Conservation (phyloP, 2,329 filamentous ascomycete species). For the Arthroderma uncinatum region DNA sequence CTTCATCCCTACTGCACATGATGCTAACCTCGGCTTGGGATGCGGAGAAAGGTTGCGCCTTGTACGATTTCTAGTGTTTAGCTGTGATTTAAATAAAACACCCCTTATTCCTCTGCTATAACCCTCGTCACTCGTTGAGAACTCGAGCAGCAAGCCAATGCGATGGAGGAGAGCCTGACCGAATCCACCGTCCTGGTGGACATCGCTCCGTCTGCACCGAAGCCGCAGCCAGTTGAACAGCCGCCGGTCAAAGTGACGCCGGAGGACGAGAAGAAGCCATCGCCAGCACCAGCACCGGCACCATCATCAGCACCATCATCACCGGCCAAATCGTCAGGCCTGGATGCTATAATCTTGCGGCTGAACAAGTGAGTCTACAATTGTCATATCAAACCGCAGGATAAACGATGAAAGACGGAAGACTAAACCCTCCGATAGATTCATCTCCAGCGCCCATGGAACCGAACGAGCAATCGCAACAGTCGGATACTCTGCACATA, state of each 20-base stretch:
- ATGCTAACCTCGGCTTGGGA: background rate
- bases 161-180: constrained; percentile 1
- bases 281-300: background rate
- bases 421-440: constrained; percentile 36
- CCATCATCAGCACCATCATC: background rate
- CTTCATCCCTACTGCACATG: too few relatives aligned
- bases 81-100: background rate
- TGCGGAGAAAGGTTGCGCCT: background rate
- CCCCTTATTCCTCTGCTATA: background rate
- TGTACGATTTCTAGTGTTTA: too few relatives aligned
- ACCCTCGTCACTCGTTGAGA: too few relatives aligned
- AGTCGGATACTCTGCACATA: constrained; percentile 55
- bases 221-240: background rate
- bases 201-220: background rate
- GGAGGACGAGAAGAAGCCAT: background rate
- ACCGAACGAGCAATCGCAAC: constrained; percentile 60
- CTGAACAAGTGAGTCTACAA: background rate
- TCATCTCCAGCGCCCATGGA: constrained; percentile 56
- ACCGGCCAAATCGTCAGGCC: background rate
- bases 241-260: background rate
- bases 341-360: constrained; percentile 7
- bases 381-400: too few relatives aligned
- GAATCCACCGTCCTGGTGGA: constrained; percentile 3
- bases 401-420: background rate
- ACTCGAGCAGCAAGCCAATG: background rate